phyloP scores from a whole-genome alignment of 148 eudicot species.

The Agrostemma githago region DNA sequence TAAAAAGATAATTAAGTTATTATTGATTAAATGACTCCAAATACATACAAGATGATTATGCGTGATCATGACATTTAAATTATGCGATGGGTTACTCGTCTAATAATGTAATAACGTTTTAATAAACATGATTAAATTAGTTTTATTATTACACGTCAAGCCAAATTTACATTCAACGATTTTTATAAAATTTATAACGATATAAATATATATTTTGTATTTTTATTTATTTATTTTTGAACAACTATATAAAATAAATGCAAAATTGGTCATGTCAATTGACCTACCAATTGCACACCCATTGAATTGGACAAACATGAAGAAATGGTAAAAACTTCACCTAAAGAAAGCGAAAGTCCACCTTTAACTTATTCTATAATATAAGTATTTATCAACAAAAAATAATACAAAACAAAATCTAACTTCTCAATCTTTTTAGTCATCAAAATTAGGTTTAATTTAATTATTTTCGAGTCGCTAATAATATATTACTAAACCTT shows the following conservation, averaged over 20 bases:
- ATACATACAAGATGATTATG: too few relatives aligned
- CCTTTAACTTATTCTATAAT: slow-evolving; percentile 1
- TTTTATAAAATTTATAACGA: too few relatives aligned
- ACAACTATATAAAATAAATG: not conserved
- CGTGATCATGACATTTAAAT: too few relatives aligned
- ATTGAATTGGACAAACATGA: slow-evolving; percentile 16
- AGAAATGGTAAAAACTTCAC: not conserved
- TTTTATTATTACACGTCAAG: too few relatives aligned
- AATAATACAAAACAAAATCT: not conserved
- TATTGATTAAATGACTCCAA: too few relatives aligned
- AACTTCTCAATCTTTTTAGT: not conserved
- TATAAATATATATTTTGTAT: too few relatives aligned
- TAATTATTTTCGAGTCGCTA: not conserved
- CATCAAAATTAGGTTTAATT: not conserved
- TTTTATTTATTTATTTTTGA: too few relatives aligned
- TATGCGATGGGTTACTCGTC: too few relatives aligned
- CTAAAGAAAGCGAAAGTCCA: slow-evolving; percentile 16
- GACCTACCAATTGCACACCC: slow-evolving; percentile 13
- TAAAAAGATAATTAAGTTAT: too few relatives aligned
- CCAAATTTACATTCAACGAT: too few relatives aligned
- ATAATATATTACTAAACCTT: not conserved
- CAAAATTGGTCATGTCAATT: not conserved
- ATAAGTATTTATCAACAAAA: not conserved
- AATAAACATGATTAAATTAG: too few relatives aligned
- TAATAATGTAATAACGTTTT: too few relatives aligned